Percentiles rank a stretch among this genome's conserved stretches.
These are phyloP conservation scores for Blastobotrys raffinosifermentans DNA, from an alignment of 1,139 yeast genomes.

Conservation along the genomic window DNA sequence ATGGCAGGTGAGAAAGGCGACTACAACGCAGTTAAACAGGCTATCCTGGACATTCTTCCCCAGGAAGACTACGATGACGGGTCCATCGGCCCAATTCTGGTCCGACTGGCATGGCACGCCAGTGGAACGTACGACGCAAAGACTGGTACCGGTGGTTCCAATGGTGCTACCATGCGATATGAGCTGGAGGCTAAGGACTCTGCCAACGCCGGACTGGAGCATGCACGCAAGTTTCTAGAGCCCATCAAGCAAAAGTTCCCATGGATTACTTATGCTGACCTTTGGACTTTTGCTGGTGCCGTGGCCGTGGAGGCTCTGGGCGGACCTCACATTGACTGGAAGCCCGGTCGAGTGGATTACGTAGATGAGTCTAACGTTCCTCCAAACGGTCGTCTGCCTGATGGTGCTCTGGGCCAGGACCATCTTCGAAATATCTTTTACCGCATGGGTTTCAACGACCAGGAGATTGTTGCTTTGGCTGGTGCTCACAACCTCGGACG, in stretches of 20 bases:
- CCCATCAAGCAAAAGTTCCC: slow-evolving; percentile 52
- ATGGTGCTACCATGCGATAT: slow-evolving; percentile 62
- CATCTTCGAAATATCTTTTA: slow-evolving; percentile 64
- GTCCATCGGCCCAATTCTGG: slow-evolving; percentile 56
- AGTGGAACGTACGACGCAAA: slow-evolving; percentile 57
- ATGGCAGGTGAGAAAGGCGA: slow-evolving; percentile 27
- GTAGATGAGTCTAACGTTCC: slow-evolving; percentile 48
- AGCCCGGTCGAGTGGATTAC: slow-evolving; percentile 58
- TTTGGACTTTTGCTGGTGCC: slow-evolving; percentile 62
- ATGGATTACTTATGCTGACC: slow-evolving; percentile 57
- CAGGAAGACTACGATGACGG: slow-evolving; percentile 73
- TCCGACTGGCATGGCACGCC: slow-evolving; percentile 67
- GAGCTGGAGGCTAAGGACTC: slow-evolving; percentile 41
- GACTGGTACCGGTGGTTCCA: slow-evolving; percentile 58
- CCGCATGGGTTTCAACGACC: slow-evolving; percentile 73
- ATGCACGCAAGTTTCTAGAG: slow-evolving; percentile 51
- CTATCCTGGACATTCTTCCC: slow-evolving; percentile 65
- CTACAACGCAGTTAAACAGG: slow-evolving; percentile 74
- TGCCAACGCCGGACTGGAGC: slow-evolving; percentile 56
- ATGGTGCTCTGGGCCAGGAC: slow-evolving; percentile 62
- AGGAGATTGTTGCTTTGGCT: slow-evolving; percentile 77
- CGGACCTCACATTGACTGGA: slow-evolving; percentile 55
- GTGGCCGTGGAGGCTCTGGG: slow-evolving; percentile 57
- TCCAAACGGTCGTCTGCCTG: slow-evolving; percentile 61
- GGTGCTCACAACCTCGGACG: slow-evolving; percentile 69